These are phyloP conservation scores for Penicillium daleae DNA, from an alignment of 495 filamentous ascomycete genomes.

Conservation along the genomic window DNA sequence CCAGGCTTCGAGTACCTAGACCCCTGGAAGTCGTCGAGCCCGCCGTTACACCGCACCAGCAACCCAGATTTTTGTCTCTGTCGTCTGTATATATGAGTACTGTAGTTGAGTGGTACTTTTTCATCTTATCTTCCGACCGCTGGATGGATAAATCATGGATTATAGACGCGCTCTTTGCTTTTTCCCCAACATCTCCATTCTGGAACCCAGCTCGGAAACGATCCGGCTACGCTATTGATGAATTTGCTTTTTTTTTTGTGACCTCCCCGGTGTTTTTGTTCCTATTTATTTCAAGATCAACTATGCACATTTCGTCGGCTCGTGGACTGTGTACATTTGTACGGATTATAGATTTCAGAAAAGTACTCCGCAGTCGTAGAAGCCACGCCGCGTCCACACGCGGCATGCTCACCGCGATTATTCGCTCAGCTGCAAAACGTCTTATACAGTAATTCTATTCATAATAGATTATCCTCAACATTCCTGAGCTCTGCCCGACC, in stretches of 20 bases:
- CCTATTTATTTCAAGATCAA: too few relatives aligned
- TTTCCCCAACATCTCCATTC: slow-evolving; percentile 3
- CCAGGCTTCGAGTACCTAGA: not conserved
- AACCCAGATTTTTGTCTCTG: not conserved
- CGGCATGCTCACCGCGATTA: not conserved
- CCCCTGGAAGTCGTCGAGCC: not conserved
- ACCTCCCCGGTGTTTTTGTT: too few relatives aligned
- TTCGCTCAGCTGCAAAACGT: not conserved
- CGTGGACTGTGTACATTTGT: not conserved
- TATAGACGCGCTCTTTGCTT: slow-evolving; percentile 3
- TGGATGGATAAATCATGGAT: not conserved
- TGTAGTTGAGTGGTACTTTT: not conserved
- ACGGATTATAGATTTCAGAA: not conserved
- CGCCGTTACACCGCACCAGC: slow-evolving; percentile 6
- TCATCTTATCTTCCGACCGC: not conserved
- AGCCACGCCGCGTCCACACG: not conserved
- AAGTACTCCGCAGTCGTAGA: not conserved
- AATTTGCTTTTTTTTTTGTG: slow-evolving; percentile 10
- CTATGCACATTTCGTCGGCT: too few relatives aligned
- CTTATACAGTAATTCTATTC: slow-evolving; percentile 3
- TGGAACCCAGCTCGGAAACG: slow-evolving; percentile 2
- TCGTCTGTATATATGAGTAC: not conserved
- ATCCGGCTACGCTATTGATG: slow-evolving; percentile 13
- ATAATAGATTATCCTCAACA: slow-evolving; percentile 9
- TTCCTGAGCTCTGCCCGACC: slow-evolving; percentile 21